Percentiles rank a stretch among this genome's conserved stretches.
phyloP scores from a whole-genome alignment of 768 basidiomycete species.

The Rhizopogon salebrosus region DNA sequence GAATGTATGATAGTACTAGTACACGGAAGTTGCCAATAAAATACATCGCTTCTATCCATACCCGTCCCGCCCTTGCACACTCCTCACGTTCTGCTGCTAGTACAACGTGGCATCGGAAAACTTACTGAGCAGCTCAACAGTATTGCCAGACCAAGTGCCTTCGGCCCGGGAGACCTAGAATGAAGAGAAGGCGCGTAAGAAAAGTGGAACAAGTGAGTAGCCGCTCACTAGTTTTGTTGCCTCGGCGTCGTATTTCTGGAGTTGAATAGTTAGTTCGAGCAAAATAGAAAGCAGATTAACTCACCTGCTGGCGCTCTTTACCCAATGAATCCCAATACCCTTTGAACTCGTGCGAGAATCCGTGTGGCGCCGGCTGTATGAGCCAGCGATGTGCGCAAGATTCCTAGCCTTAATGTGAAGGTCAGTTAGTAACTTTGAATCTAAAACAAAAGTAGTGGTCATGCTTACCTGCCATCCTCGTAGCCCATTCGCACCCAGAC shows the following conservation, averaged over 20 bases:
- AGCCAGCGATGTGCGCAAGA: background rate
- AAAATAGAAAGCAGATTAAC: too few relatives aligned
- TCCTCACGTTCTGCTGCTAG: background rate
- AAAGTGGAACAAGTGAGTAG: background rate
- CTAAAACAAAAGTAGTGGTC: too few relatives aligned
- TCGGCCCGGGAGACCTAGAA: too few relatives aligned
- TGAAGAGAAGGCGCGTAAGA: background rate
- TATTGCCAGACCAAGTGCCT: background rate
- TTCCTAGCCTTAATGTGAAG: background rate
- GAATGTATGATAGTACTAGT: background rate
- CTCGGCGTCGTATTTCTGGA: background rate
- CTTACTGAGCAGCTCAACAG: background rate
- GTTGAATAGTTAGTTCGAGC: background rate
- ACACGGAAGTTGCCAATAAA: background rate
- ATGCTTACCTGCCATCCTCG: too few relatives aligned
- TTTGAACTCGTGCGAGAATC: too few relatives aligned
- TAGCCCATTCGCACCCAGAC: too few relatives aligned
- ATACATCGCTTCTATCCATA: background rate
- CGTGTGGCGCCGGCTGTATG: background rate
- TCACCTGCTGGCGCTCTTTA: too few relatives aligned
- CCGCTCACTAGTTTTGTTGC: background rate
- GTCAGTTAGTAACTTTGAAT: background rate
- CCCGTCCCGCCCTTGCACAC: too few relatives aligned
- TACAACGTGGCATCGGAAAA: background rate
- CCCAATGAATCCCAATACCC: too few relatives aligned